Evolutionary conservation across 2,329 filamentous ascomycete species (phyloP), one percentile per base, ranked within the genome.

Genomic region (Sclerotinia minor): DNA sequence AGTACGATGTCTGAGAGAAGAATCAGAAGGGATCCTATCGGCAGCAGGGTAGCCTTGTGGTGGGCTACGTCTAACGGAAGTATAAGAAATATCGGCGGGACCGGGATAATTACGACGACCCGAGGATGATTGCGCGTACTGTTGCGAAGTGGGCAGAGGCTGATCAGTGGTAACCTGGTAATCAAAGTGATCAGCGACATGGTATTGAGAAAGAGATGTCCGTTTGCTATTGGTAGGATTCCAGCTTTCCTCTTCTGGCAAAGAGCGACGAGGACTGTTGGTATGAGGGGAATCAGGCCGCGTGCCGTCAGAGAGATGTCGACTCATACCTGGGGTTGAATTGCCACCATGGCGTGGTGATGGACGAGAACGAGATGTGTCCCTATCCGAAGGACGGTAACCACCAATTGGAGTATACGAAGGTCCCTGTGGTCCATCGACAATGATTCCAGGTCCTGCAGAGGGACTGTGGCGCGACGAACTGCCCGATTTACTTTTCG

Each of bases 161-260:
- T 72, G 60, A 64, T 70, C 73, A 59, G 70, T 71, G 54, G 73
- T 74, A 71, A 72, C 73, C 72, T 80, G 79, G 71, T 79, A 81
- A 41, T 78, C 75, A 61, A 80, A 79, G 24, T 77, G 73, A 68
- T 78, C 76, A 54, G 76, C 68, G 49, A 66, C 67, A 64, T 75
- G 71, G 63, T 75, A 73, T 60, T 77, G 77, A 59, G 76, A 73
- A 24, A 71, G 67, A 35, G 75, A 75, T 64, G 69, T 72, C 65
- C 77, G 69, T 71, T 78, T 55, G 76, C 81, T 70, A 74, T 75
- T 35, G 77, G 79, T 63, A 75, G 81, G 67, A 73, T 76, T 67
- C 82, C 79, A 72, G 77, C 77, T 53, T 76, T 79, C 80, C 79
- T 85, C 84, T 65, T 85, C 82, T 41, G 81, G 81, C 32, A 84